Evolutionary conservation across 306 rosid species (phyloP).

Genomic region (Casuarina equisetifolia): DNA sequence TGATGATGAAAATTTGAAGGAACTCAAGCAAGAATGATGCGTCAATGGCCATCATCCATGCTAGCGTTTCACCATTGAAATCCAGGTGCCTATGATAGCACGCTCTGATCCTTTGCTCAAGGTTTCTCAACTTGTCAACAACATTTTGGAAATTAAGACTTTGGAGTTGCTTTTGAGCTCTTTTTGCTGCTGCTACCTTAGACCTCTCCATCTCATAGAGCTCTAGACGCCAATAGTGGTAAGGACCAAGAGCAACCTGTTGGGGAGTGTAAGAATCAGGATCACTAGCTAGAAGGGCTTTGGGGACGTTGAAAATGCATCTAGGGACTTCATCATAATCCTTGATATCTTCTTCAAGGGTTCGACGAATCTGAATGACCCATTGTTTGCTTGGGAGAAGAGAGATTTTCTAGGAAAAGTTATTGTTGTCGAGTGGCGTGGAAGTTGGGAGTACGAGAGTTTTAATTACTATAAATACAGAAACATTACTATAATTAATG

Average conservation of each 20-base stretch:
- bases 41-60: slow-evolving; percentile 78
- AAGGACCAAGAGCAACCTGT: slow-evolving; percentile 74
- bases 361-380: slow-evolving; percentile 57
- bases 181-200: slow-evolving; percentile 65
- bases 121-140: slow-evolving; percentile 46
- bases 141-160: slow-evolving; percentile 39
- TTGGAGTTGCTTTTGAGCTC: slow-evolving; percentile 47
- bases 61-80: slow-evolving; percentile 61
- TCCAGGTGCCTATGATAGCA: slow-evolving; percentile 75
- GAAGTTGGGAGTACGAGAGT: slow-evolving; percentile 24
- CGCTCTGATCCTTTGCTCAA: slow-evolving; percentile 50
- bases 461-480: background rate
- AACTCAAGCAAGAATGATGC: slow-evolving; percentile 75
- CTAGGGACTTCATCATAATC: slow-evolving; percentile 46
- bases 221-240: slow-evolving; percentile 74
- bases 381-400: slow-evolving; percentile 26
- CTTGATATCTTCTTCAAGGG: slow-evolving; percentile 41
- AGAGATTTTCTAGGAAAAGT: background rate
- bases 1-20: slow-evolving; percentile 50
- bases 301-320: slow-evolving; percentile 63
- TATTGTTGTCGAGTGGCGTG: slow-evolving; percentile 19
- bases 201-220: slow-evolving; percentile 74
- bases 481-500: slow-evolving; percentile 18
- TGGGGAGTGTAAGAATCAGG: slow-evolving; percentile 72
- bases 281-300: slow-evolving; percentile 44